Evolutionary conservation across 345 rosid genomes (phyloP), one percentile per base, ranked within the genome.

Genomic region (Eutrema japonicum): DNA sequence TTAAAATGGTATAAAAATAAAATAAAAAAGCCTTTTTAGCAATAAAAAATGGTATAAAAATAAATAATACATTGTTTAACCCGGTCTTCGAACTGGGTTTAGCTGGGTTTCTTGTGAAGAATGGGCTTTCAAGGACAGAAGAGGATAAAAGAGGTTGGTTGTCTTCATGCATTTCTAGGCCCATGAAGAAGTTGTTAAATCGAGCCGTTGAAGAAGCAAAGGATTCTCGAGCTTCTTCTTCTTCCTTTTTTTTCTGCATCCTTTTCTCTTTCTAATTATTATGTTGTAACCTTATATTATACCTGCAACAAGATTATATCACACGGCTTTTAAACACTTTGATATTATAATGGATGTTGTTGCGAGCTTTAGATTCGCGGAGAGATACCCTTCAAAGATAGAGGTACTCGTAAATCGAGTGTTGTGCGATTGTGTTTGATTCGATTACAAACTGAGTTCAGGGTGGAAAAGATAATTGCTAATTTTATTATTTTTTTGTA

Each of bases 271-370:
- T 55, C 40, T 55, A 27, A 33, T n/a, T 55, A 14, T 36, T 56
- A 29, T 14, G 42, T 14, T 35, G 11, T 56, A 35, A 8, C 61
- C 61, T 56, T 41, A 22, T 55, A 57, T 14, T 36, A 8, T 45
- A 45, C 14, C 7, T 45, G 49, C 49, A 45, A 45, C 18, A 45
- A 57, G 63, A 57, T 14, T 22, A 50, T 10, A 57, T 57, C 63
- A 57, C n/a, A 57, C 43, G 37, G 45, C 63, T 56, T 56, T 16
- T n/a, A 8, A 8, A 56, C 12, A 16, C 62, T 35, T 56, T 35
- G 27, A 14, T 56, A 10, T 14, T 16, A 14, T 56, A 14, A 29
- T 45, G 8, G 18, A n/a, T n/a, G 18, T 45, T n/a, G 18, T 45
- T 13, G 18, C 49, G 16, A 13, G 18, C 49, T 45, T n/a, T 41